Base-by-base conservation (phyloP, 2,329 filamentous ascomycete species). In the Mariannaea sp. region DNA sequence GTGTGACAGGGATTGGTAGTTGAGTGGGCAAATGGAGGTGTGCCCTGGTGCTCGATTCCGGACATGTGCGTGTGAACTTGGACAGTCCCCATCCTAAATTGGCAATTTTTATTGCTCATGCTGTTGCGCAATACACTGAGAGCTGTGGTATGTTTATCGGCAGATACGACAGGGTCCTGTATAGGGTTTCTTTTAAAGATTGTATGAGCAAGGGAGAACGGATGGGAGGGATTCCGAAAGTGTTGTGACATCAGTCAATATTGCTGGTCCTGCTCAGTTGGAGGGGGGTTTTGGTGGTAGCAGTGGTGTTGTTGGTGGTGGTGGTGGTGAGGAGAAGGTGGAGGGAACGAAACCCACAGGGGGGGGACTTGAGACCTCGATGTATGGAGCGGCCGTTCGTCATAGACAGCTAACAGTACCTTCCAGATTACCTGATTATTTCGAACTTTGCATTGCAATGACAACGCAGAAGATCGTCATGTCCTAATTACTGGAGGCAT, bases 1-100 rank as follows among this genome's bases (percentile, higher is more conserved):
- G 42, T 50, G 55, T 51, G 42, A 57, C 55, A 35, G 46, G 51
- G 50, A 53, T 65, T 56, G 58, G 57, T 56, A 48, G 48, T 55
- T 51, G 36, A 52, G 61, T 60, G 58, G 54, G 53, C 56, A 53
- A 54, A 55, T 58, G 48, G 52, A 26, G 20, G 35, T 19, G 35
- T 42, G 16, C 16, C 14, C 8, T 9, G 17, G 36, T 39, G 36
- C 20, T 9, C n/a, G 19, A 9, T 17, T 39, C 19, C 20, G 36
- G 36, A 24, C 19, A 22, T 14, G 35, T 46, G 44, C 26, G 48
- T 50, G 53, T 47, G 48, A 52, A 47, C 52, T 13, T 52, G 40
- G 26, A 14, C 27, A 36, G 39, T 54, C 26, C 40, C 22, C 35
- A 38, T 32, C 49, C 49, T 12, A 26, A 44, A 12, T 16, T 24